A percentile compares a stretch with the other conserved stretches of the same genome.
Evolutionary conservation across 805 yeast species (phyloP).

Genomic region (Candida golubevii): DNA sequence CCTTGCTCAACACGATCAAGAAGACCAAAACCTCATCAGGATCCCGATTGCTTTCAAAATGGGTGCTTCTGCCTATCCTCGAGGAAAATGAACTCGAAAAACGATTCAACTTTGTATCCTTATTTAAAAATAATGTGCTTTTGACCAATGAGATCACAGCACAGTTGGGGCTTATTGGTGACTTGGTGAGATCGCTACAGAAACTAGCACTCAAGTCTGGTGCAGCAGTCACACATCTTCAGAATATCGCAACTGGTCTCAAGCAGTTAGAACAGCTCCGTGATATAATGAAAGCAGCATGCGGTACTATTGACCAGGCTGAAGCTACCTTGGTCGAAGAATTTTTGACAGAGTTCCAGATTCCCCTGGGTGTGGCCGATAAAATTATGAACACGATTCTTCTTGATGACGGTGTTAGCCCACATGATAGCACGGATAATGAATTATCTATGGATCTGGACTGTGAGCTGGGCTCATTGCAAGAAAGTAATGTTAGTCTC

Average conservation of each 20-base stretch:
- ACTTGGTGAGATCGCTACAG: constrained; percentile 58
- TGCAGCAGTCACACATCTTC: constrained; percentile 27
- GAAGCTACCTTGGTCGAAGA: constrained; percentile 15
- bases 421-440: not conserved
- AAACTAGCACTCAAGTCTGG: constrained; percentile 39
- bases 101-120: constrained; percentile 41
- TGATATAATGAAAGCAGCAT: constrained; percentile 14
- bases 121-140: constrained; percentile 23
- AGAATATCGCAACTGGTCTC: constrained; percentile 31
- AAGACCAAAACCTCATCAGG: constrained; percentile 82
- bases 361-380: constrained; percentile 39
- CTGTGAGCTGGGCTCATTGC: not conserved
- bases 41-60: constrained; percentile 67
- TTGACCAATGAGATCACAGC: constrained; percentile 24
- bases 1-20: constrained; percentile 64
- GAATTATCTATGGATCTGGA: not conserved
- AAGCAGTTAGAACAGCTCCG: constrained; percentile 16
- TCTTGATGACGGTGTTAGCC: not conserved
- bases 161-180: constrained; percentile 45
- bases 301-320: constrained; percentile 19
- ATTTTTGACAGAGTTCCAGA: constrained; percentile 25
- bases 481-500: not conserved
- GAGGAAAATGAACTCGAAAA: constrained; percentile 49
- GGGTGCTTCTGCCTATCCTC: constrained; percentile 80
- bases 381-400: constrained; percentile 30